Base-by-base conservation (phyloP, 805 yeast genomes). In the Metschnikowia rubicola region DNA sequence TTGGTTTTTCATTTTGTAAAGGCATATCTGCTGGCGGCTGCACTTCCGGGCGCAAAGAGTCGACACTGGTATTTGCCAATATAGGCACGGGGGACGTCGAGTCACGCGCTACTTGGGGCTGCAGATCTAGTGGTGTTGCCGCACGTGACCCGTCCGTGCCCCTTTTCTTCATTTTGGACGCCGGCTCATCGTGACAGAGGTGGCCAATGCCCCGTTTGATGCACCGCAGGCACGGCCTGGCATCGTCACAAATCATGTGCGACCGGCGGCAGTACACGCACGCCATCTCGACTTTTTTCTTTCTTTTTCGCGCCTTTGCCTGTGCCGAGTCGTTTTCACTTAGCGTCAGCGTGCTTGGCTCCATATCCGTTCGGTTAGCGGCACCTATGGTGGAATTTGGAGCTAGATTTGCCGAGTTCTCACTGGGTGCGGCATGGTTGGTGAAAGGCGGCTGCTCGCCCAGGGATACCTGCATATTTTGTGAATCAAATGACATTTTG, bases 241-340 rank as follows among this genome's bases (percentile, higher is more conserved):
- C 70, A 36, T 83, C 85, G 63, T 90, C 96, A 67, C 98, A 91
- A 30, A 89, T 86, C 91, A 91, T 88, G 64, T 91, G 98, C 0
- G 96, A 88, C 45, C 98, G 73, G 35, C 97, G 79, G 63, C 97
- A 91, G 61, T 87, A 91, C 1, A 91, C 86, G 67, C 98, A 91
- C 0, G 98, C 96, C 41, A 76, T 70, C 17, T 71, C 78, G 11
- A 78, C 80, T 58, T 82, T 80, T 59, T 77, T 68, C 64, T 74
- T 78, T 44, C 78, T 66, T 40, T 58, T 60, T 45, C 55, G 57
- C 13, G 40, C 46, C 19, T 46, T 47, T 8, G 37, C 39, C 26
- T 35, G 31, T 7, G 30, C 32, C n/a, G 36, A 21, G 7, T 37
- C 31, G 26, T 8, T 13, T 8, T 17, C 39, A 11, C 12, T 13